Conservation (phyloP, 1,139 yeast genomes). For the Debaryomyces robertsiae region DNA sequence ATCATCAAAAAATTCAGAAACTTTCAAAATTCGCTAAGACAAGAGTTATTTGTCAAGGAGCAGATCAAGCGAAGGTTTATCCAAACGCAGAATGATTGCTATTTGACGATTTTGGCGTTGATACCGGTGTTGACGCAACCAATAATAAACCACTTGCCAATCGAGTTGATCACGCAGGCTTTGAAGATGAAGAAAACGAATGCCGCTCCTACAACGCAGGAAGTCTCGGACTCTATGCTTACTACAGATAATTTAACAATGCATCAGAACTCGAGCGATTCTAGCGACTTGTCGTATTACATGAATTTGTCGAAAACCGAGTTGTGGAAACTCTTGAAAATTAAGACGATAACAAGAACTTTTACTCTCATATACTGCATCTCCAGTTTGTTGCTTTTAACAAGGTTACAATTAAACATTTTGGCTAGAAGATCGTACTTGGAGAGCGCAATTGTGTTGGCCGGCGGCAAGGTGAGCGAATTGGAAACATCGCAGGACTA, state of each 20-base stretch:
- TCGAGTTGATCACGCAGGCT: slow-evolving; percentile 72
- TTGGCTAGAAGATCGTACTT: slow-evolving; percentile 85
- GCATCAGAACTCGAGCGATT: slow-evolving; percentile 31
- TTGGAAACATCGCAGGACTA: slow-evolving; percentile 37
- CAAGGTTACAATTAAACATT: slow-evolving; percentile 84
- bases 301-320: slow-evolving; percentile 63
- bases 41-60: slow-evolving; percentile 78
- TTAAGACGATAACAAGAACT: slow-evolving; percentile 72
- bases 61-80: slow-evolving; percentile 75
- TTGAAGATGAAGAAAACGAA: slow-evolving; percentile 59
- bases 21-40: slow-evolving; percentile 67
- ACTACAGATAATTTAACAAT: slow-evolving; percentile 45
- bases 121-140: slow-evolving; percentile 76
- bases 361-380: slow-evolving; percentile 71
- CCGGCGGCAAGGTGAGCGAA: slow-evolving; percentile 39
- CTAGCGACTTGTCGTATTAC: slow-evolving; percentile 32
- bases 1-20: slow-evolving; percentile 62
- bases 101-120: slow-evolving; percentile 80
- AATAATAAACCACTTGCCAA: slow-evolving; percentile 63
- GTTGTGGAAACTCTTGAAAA: slow-evolving; percentile 83
- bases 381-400: slow-evolving; percentile 70
- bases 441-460: slow-evolving; percentile 73
- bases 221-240: slow-evolving; percentile 32
- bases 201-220: slow-evolving; percentile 16
- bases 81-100: slow-evolving; percentile 91